Percentiles rank a stretch among this genome's conserved stretches.
Evolutionary conservation across 768 basidiomycete species (phyloP).

Genomic region (Brasilioporus rufonigricans): DNA sequence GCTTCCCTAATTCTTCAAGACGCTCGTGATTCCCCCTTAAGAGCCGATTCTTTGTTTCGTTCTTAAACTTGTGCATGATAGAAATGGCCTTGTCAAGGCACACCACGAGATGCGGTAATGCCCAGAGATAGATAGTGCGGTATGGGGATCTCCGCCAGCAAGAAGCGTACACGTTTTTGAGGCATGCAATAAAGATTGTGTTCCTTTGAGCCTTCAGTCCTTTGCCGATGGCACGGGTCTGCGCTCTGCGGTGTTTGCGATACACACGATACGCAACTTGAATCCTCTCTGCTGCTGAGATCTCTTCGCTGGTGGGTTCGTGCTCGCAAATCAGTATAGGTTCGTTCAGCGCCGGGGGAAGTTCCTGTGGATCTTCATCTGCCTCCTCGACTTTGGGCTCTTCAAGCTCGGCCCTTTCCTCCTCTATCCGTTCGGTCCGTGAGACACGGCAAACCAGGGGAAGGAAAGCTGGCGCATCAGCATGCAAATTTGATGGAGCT

Average conservation of each 20-base stretch:
- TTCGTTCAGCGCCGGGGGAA: constrained; percentile 9
- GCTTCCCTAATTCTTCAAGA: constrained; percentile 34
- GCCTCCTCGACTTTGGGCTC: constrained; percentile 2
- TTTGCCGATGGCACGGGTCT: constrained; percentile 6
- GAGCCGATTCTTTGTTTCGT: constrained; percentile 30
- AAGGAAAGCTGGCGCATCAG: constrained; percentile 18
- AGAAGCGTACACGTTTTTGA: constrained; percentile 24
- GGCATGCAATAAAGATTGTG: constrained; percentile 33
- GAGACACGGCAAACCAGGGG: constrained; percentile 2
- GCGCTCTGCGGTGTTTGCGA: background rate
- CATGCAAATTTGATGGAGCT: constrained; percentile 14
- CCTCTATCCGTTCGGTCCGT: background rate
- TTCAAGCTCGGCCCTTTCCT: constrained; percentile 4
- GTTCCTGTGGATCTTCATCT: constrained; percentile 14
- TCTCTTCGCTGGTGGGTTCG: too few relatives aligned
- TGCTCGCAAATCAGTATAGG: constrained; percentile 13
- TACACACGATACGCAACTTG: constrained; percentile 17
- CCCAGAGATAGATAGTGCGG: too few relatives aligned
- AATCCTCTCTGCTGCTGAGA: constrained; percentile 22
- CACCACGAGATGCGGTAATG: constrained; percentile 41
- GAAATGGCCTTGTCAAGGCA: constrained; percentile 40
- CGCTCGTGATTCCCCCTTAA: constrained; percentile 30
- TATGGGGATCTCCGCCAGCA: constrained; percentile 35
- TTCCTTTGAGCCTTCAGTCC: too few relatives aligned
- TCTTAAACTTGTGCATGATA: too few relatives aligned